Base-by-base conservation (phyloP, 768 basidiomycete species). In the Tylopilus subfusipes region DNA sequence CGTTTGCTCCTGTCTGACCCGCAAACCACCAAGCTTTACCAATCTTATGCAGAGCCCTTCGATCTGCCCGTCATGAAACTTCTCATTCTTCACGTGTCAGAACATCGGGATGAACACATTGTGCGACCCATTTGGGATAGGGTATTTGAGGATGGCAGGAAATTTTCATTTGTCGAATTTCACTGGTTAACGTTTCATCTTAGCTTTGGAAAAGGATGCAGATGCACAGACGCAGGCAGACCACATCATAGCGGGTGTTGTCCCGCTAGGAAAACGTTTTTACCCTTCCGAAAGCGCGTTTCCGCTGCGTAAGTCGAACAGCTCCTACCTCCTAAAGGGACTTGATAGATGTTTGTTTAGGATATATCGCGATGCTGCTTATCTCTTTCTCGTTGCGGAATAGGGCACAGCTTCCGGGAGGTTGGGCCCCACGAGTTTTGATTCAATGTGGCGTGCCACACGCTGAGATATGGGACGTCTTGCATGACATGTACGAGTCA, bases 211-310 rank as follows among this genome's bases (percentile, higher is more conserved):
- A 53, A 80, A 80, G 59, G 80, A 81, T 1, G 73, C 77, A n/a
- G 81, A 86, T 56, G 72, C 78, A 10, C 70, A 75, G 39, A 74
- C 75, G 56, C 72, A 81, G 57, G 80, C 86, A 42, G 86, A 91
- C 60, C 74, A 78, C 16, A 78, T 94, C 50, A 74, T 83, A 33
- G 77, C 80, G 14, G 82, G 78, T 57, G 74, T 94, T 18, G 78
- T 85, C 21, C 80, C 85, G 2, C 76, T 97, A 5, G 92, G 89
- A 19, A 85, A 90, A 61, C 78, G 90, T 21, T 96, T 95, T 68
- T 93, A 90, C 66, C 92, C 94, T 0, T 96, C 93, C 3, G 91
- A 93, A 57, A 85, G 84, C 54, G 89, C 93, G 11, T 94, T 96
- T 72, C 93, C 93, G 18, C 74, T 94, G 27, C 82, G 93, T 94